Percentiles rank a stretch among this genome's conserved stretches.
Conservation (phyloP, 257 asterid genomes). For the Schizonepeta tenuifolia region DNA sequence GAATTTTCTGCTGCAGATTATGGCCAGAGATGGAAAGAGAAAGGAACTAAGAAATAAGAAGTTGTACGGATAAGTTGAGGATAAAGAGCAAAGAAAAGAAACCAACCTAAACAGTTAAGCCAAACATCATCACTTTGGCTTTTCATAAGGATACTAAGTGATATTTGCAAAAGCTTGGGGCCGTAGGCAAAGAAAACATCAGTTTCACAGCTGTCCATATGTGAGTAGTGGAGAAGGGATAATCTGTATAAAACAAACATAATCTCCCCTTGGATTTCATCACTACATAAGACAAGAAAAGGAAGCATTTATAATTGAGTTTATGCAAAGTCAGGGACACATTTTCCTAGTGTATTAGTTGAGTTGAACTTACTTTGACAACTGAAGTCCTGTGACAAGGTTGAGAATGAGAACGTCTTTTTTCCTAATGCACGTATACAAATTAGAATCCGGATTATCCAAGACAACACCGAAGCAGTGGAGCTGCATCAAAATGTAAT, state of each 20-base stretch:
- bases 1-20: background rate
- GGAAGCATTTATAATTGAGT: slow-evolving; percentile 20
- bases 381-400: slow-evolving; percentile 84
- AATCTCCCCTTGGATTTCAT: slow-evolving; percentile 91
- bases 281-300: slow-evolving; percentile 55
- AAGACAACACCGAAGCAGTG: slow-evolving; percentile 91
- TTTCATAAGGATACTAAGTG: slow-evolving; percentile 82
- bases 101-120: slow-evolving; percentile 78
- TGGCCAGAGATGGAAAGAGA: background rate
- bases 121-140: slow-evolving; percentile 89
- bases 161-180: slow-evolving; percentile 67
- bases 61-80: slow-evolving; percentile 19
- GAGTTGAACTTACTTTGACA: slow-evolving; percentile 67
- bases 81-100: slow-evolving; percentile 28
- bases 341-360: slow-evolving; percentile 22
- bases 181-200: slow-evolving; percentile 54
- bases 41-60: background rate
- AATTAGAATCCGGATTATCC: slow-evolving; percentile 57
- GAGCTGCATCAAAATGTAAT: slow-evolving; percentile 57
- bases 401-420: slow-evolving; percentile 69
- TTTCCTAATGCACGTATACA: slow-evolving; percentile 57
- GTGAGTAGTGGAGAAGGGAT: slow-evolving; percentile 55
- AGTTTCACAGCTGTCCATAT: slow-evolving; percentile 47
- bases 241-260: slow-evolving; percentile 74
- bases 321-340: slow-evolving; percentile 24